Conservation (phyloP, 768 basidiomycete species). For the Collybia sordida region DNA sequence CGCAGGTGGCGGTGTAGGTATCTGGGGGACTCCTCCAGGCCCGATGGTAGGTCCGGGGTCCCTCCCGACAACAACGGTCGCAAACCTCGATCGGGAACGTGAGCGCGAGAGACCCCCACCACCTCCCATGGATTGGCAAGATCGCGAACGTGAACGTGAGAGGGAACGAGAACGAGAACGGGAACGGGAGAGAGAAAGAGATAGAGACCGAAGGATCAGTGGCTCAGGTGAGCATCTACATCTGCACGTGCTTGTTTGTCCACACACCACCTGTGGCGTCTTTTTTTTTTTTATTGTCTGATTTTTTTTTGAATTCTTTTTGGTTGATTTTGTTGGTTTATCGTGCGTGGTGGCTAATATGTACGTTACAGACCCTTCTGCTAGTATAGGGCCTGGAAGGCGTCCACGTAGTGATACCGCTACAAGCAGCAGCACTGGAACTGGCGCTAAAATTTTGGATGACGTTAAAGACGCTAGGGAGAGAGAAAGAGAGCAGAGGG, state of each 20-base stretch:
- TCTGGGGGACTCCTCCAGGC: conserved; percentile 14
- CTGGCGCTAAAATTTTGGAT: conserved; percentile 1
- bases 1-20: conserved; percentile 9
- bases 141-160: background rate
- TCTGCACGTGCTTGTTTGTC: background rate
- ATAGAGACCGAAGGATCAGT: background rate
- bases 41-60: conserved; percentile 11
- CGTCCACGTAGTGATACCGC: conserved; percentile 9
- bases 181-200: background rate
- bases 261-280: too few species aligned
- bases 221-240: background rate
- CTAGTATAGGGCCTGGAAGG: background rate
- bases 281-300: background rate
- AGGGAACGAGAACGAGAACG: background rate
- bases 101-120: conserved; percentile 9
- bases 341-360: too few species aligned
- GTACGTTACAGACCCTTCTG: background rate
- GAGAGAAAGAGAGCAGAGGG: conserved; percentile 18
- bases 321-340: conserved; percentile 1
- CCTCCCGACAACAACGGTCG: background rate
- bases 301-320: background rate
- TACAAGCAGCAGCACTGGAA: conserved; percentile 2
- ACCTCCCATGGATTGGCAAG: background rate
- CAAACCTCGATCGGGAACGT: conserved; percentile 4
- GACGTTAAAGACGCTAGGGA: conserved; percentile 1